Conservation (phyloP, 192 early-diverging fungal genomes). For the Chytriomyces sp. region DNA sequence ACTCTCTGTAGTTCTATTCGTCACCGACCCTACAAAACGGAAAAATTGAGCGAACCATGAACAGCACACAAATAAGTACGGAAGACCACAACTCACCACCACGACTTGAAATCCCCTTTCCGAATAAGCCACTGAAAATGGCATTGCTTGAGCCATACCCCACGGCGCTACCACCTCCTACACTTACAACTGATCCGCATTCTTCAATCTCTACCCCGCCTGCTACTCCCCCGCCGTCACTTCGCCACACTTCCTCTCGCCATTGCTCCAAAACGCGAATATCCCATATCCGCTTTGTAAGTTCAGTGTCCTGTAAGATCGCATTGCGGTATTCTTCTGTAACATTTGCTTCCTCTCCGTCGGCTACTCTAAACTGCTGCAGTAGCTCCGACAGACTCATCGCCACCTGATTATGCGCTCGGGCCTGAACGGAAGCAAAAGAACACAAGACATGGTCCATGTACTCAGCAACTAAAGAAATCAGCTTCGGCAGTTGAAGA, state of each 20-base stretch:
- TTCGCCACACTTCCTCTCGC: conserved; percentile 28
- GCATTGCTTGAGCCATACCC: too few relatives aligned
- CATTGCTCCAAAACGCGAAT: conserved; percentile 16
- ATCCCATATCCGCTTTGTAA: conserved; percentile 11
- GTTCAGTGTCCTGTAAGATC: background rate
- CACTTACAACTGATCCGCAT: too few relatives aligned
- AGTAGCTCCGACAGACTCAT: conserved; percentile 39
- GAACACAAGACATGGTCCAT: conserved; percentile 64
- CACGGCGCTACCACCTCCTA: too few relatives aligned
- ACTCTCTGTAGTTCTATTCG: background rate
- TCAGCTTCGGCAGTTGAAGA: conserved; percentile 74
- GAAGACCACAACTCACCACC: background rate
- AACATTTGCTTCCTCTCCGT: conserved; percentile 1
- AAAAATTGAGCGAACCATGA: background rate
- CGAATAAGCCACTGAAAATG: background rate
- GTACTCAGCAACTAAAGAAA: conserved; percentile 62
- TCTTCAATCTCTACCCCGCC: background rate
- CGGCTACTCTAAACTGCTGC: background rate
- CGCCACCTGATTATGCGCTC: conserved; percentile 53
- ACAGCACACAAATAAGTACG: background rate
- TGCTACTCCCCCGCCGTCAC: background rate
- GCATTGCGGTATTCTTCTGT: conserved; percentile 29
- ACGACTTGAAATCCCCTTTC: conserved; percentile 5
- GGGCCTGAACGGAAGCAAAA: conserved; percentile 61
- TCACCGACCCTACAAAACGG: background rate